Conservation (phyloP, 805 yeast species). For the Wickerhamomyces hampshirensis region DNA sequence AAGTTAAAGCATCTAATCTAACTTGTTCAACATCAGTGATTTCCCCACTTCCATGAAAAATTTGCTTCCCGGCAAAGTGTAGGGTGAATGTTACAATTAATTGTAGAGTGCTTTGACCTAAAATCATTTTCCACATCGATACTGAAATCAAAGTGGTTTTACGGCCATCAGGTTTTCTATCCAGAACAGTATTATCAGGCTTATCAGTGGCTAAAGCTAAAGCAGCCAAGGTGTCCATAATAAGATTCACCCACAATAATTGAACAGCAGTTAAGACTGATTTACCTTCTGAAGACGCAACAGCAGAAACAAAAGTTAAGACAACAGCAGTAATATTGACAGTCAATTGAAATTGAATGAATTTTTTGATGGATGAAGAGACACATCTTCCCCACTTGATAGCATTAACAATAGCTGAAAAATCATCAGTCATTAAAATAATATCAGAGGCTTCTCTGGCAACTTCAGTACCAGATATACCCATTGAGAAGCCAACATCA, state of each 20-base stretch:
- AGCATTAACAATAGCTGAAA: conserved; percentile 91
- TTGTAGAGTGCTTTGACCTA: conserved; percentile 82
- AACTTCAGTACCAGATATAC: conserved; percentile 96
- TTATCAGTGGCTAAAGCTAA: conserved; percentile 96
- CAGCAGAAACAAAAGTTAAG: conserved; percentile 90
- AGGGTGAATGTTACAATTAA: conserved; percentile 71
- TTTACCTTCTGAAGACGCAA: conserved; percentile 68
- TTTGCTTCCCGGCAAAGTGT: conserved; percentile 68
- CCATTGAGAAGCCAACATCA: conserved; percentile 98
- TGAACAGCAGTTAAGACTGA: conserved; percentile 97
- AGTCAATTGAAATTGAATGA: conserved; percentile 93
- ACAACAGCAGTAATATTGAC: conserved; percentile 96
- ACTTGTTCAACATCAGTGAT: conserved; percentile 41
- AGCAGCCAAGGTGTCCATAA: conserved; percentile 98
- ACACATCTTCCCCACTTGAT: conserved; percentile 99
- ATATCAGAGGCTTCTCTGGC: conserved; percentile 97
- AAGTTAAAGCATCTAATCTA: conserved; percentile 78
- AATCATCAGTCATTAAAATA: conserved; percentile 90
- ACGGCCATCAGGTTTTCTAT: conserved; percentile 82
- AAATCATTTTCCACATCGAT: conserved; percentile 98
- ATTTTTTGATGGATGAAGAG: conserved; percentile 88
- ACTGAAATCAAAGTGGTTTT: conserved; percentile 72
- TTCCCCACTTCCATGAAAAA: conserved; percentile 42
- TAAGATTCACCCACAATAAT: conserved; percentile 93
- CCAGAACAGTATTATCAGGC: conserved; percentile 78